Evolutionary conservation across 2,329 filamentous ascomycete species (phyloP), one percentile per base, ranked within the genome.

Genomic region (Cladosporium austrohemisphaericum): DNA sequence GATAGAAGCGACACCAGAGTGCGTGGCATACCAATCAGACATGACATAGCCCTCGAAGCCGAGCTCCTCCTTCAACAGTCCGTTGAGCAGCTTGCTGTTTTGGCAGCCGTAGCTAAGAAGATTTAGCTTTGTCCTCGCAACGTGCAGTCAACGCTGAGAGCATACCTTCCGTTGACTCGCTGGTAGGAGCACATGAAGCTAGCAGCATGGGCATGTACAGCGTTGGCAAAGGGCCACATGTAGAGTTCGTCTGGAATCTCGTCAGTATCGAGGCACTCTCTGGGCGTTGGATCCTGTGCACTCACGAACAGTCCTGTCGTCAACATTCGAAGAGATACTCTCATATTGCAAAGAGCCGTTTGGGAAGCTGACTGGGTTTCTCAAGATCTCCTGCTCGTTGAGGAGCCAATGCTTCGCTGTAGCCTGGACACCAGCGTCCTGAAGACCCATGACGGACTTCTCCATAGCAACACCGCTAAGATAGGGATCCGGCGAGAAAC

Each of bases 41-140:
- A 86, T 80, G 23, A 86, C 77, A 57, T 68, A 82, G 60, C 85
- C 85, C 57, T 86, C 82, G 54, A 88, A 88, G 0, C 81, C 82
- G 33, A 88, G 73, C 65, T 88, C 85, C 31, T 84, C 81, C 57
- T 88, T 88, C 11, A 88, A 68, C 4, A 88, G 73, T 0, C 79
- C 81, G 54, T 86, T 88, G 38, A 85, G 72, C 5, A 83, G 67
- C 61, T 82, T 82, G 51, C 78, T 80, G 60, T 88, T 88, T 41
- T 63, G 55, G 44, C 61, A 85, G 5, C 76, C 74, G 38, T 84
- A 80, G 11, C 23, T 29, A 10, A 26, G 1, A 13, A 9, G 14
- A 2, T 18, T 38, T 20, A 38, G 20, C n/a, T n/a, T n/a, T n/a
- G n/a, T n/a, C n/a, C n/a, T n/a, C n/a, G n/a, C n/a, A n/a, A n/a